These are phyloP conservation scores for Rhytidiadelphus loreus DNA, from an alignment of 225 moss, liverwort and hornwort genomes.

Conservation along the genomic window DNA sequence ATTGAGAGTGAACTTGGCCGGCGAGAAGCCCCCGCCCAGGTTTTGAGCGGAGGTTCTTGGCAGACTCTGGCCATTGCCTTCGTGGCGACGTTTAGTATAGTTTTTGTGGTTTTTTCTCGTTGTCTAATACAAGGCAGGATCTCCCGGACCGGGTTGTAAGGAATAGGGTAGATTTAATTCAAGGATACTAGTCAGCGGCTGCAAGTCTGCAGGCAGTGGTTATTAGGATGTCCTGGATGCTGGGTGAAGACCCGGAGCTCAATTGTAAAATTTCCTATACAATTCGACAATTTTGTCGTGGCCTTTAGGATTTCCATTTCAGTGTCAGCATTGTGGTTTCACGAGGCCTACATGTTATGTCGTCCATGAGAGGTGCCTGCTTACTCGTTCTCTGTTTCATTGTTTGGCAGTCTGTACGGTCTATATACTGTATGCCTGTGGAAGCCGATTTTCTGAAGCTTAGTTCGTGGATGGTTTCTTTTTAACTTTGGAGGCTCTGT, in stretches of 20 bases:
- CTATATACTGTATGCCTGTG: too few relatives aligned
- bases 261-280: not conserved
- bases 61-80: not conserved
- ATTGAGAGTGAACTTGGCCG: constrained; percentile 41
- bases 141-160: not conserved
- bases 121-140: not conserved
- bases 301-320: not conserved
- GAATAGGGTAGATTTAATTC: not conserved
- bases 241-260: not conserved
- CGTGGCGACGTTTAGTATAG: not conserved
- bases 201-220: not conserved
- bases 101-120: not conserved
- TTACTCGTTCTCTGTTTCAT: not conserved
- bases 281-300: not conserved
- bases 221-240: not conserved
- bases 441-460: too few relatives aligned
- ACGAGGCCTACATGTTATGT: not conserved
- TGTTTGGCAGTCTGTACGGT: not conserved
- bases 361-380: not conserved
- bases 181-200: not conserved
- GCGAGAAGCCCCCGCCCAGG: constrained; percentile 35
- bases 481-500: not conserved
- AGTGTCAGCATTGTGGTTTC: not conserved
- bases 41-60: not conserved
- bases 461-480: not conserved